Base-by-base conservation (phyloP, 768 basidiomycete genomes). In the Clitopilus hobsonii region DNA sequence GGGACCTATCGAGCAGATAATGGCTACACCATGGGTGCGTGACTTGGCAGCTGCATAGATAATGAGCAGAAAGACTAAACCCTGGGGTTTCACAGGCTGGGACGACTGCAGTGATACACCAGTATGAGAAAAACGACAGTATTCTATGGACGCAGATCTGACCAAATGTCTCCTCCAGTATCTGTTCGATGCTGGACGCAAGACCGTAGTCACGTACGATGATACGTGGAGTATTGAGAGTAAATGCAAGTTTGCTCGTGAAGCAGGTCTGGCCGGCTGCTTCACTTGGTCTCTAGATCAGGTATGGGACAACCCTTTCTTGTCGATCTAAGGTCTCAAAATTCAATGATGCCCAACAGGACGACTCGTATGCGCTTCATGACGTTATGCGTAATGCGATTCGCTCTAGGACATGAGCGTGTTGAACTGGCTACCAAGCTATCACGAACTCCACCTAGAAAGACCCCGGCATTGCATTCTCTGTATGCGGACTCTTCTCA, bases 41-140 rank as follows among this genome's bases (percentile, higher is more conserved):
- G 16, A 36, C n/a, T 23, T 32, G 22, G 48, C 51, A 2, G 48
- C 10, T 7, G 30, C 14, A 23, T 50, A 14, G 8, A 20, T 1
- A 24, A 16, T 16, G 2, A 20, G 38, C 52, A 11, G 32, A 22
- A 14, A 38, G 16, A 13, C 27, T 53, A 30, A 45, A 51, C 16
- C 51, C 29, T 68, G 69, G 6, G 3, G 60, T 56, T 63, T n/a
- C n/a, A n/a, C n/a, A 80, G 84, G 62, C 14, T 89, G 86, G 86
- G 87, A 90, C 61, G 64, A 76, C 41, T 88, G 86, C 66, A 86
- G 85, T 32, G 78, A 80, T 61, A 89, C 87, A 25, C 87, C 86
- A 29, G 77, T n/a, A n/a, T 86, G 63, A 38, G 68, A 65, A 60
- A 70, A 55, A 65, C 63, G 49, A 70, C 68, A 14, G n/a, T 59